These are phyloP conservation scores for Ceratobasidium theobromae DNA, from an alignment of 1,284 basidiomycete genomes.

Conservation along the genomic window DNA sequence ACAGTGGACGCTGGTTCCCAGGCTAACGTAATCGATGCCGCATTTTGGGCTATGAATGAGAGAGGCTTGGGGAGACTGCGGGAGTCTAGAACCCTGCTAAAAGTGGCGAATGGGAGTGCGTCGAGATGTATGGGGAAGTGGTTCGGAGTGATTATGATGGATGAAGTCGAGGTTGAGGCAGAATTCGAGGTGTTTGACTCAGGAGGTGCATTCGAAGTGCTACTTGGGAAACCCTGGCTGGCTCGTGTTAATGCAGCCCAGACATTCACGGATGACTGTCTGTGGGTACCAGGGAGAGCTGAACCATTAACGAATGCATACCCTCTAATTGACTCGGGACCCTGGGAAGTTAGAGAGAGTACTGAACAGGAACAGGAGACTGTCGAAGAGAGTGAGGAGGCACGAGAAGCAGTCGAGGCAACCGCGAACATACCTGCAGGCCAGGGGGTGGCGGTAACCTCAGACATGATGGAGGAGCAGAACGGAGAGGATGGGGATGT, in stretches of 20 bases:
- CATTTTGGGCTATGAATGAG: conserved; percentile 36
- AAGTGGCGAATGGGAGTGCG: conserved; percentile 43
- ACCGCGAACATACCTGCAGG: too few relatives aligned
- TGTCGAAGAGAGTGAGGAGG: neutral
- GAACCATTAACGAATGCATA: neutral
- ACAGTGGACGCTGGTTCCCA: conserved; percentile 42
- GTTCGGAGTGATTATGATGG: conserved; percentile 39
- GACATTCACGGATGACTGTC: conserved; percentile 39
- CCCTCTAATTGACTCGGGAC: conserved; percentile 18
- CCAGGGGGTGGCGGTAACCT: neutral
- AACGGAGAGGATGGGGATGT: too few relatives aligned
- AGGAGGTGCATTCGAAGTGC: conserved; percentile 42
- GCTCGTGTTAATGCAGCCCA: conserved; percentile 39
- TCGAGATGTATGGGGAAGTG: conserved; percentile 40
- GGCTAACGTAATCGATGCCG: conserved; percentile 39
- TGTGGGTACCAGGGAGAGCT: conserved; percentile 14
- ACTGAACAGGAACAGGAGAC: neutral
- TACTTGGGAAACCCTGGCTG: conserved; percentile 44
- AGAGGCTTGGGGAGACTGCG: conserved; percentile 33
- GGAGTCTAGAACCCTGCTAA: conserved; percentile 36
- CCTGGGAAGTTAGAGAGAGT: neutral
- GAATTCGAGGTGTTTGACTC: conserved; percentile 45
- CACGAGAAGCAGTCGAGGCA: neutral
- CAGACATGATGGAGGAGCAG: neutral
- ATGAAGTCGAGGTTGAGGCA: conserved; percentile 32